phyloP scores from a whole-genome alignment of 352 stramenopile genomes.

The Phytopythium boreale region DNA sequence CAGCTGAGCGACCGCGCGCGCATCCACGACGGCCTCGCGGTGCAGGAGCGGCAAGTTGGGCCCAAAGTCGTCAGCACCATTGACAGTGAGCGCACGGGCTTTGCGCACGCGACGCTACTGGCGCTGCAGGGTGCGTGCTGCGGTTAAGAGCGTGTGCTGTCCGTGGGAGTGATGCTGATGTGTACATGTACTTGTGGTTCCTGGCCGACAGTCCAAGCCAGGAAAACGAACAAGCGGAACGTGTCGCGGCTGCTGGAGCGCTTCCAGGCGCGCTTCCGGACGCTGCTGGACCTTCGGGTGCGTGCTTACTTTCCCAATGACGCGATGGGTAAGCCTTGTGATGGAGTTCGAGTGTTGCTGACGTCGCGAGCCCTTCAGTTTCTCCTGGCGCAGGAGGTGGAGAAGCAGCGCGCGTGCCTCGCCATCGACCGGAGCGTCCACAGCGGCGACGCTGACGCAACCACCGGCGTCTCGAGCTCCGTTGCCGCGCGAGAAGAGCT shows the following conservation, averaged over 20 bases:
- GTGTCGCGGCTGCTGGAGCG: slow-evolving; percentile 12
- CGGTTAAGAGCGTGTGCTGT: too few species aligned
- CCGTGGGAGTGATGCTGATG: background rate
- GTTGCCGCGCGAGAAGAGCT: slow-evolving; percentile 4
- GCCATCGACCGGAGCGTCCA: background rate
- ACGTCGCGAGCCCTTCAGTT: slow-evolving; percentile 14
- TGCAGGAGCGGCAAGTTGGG: background rate
- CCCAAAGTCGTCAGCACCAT: too few species aligned
- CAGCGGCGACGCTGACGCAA: background rate
- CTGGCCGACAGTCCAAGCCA: background rate
- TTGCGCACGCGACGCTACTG: slow-evolving; percentile 22
- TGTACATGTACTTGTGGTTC: background rate
- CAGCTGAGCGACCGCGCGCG: slow-evolving; percentile 32
- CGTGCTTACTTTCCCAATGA: background rate
- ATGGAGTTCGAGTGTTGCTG: background rate
- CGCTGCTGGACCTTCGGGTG: slow-evolving; percentile 22
- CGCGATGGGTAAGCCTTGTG: too few species aligned
- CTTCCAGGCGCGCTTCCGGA: slow-evolving; percentile 16
- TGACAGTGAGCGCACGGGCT: background rate
- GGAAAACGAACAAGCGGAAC: slow-evolving; percentile 6
- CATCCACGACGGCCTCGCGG: slow-evolving; percentile 10
- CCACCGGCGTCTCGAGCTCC: background rate
- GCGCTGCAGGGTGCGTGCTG: slow-evolving; percentile 22
- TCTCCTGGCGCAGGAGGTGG: slow-evolving; percentile 21
- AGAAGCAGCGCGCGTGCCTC: slow-evolving; percentile 12